Percentiles rank a stretch among this genome's conserved stretches.
These are phyloP conservation scores for Phytopythium litorale DNA, from an alignment of 352 stramenopile genomes.

Conservation along the genomic window DNA sequence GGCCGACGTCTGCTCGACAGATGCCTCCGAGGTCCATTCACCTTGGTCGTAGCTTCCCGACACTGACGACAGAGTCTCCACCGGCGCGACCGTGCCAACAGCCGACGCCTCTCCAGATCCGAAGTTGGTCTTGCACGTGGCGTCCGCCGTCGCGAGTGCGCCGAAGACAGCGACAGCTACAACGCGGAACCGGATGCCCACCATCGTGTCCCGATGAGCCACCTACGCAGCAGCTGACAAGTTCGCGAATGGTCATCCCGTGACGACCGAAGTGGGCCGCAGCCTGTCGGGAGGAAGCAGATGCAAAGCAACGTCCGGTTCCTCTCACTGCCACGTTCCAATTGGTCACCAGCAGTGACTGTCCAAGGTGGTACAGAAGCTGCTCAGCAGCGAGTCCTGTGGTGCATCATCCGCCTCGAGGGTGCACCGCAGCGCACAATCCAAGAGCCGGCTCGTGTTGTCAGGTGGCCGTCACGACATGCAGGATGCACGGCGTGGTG, in stretches of 20 bases:
- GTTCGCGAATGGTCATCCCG: background rate
- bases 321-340: background rate
- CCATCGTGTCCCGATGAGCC: background rate
- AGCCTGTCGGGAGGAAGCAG: background rate
- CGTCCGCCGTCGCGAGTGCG: background rate
- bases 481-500: no score
- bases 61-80: background rate
- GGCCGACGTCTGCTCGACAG: background rate
- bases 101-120: background rate
- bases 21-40: background rate
- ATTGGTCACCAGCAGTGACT: no score
- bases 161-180: constrained; percentile 3
- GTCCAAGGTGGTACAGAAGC: no score
- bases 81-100: background rate
- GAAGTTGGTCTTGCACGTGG: constrained; percentile 1
- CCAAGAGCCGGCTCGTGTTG: background rate
- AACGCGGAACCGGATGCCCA: background rate
- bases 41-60: constrained; percentile 1
- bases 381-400: no score
- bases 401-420: no score
- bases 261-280: background rate
- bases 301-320: background rate
- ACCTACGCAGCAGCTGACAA: background rate
- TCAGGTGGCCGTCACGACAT: background rate
- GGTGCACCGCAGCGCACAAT: background rate